A percentile compares a stretch with the other conserved stretches of the same genome.
These are phyloP conservation scores for Inosperma sp. DNA, from an alignment of 768 basidiomycete species.

Conservation along the genomic window DNA sequence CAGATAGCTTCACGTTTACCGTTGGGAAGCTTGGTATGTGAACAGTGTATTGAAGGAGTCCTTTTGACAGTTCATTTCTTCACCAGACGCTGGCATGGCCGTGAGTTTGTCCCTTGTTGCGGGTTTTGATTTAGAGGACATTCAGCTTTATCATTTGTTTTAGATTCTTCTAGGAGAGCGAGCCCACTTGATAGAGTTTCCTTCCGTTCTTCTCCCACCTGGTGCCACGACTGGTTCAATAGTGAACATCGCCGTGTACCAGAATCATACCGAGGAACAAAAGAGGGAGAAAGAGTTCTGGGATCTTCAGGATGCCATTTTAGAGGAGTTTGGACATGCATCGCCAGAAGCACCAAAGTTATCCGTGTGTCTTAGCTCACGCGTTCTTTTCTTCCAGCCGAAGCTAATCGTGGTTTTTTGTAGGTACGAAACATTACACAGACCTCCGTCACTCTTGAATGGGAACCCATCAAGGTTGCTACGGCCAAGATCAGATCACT, in stretches of 20 bases:
- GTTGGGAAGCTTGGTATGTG: conserved; percentile 89
- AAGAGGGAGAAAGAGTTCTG: conserved; percentile 79
- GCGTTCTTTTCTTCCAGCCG: not conserved
- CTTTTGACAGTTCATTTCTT: not conserved
- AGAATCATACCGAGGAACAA: conserved; percentile 81
- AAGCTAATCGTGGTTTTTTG: too few species aligned
- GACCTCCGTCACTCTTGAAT: conserved; percentile 95
- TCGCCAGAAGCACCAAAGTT: conserved; percentile 73
- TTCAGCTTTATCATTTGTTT: conserved; percentile 4
- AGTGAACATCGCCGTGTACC: conserved; percentile 92
- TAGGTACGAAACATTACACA: conserved; percentile 93
- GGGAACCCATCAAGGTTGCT: conserved; percentile 82
- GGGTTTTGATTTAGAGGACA: not conserved
- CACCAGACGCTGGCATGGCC: conserved; percentile 87
- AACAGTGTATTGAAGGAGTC: not conserved
- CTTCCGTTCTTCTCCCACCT: conserved; percentile 89
- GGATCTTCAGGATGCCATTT: conserved; percentile 76
- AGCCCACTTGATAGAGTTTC: conserved; percentile 97
- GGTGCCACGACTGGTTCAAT: conserved; percentile 93
- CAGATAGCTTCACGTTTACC: conserved; percentile 83
- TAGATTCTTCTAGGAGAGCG: conserved; percentile 90
- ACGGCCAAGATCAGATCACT: conserved; percentile 82
- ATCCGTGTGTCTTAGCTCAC: conserved; percentile 42
- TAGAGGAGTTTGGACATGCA: conserved; percentile 63
- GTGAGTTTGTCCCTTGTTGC: conserved; percentile 38